Conservation (phyloP, 352 stramenopile species). For the Saprolegnia diclina region DNA sequence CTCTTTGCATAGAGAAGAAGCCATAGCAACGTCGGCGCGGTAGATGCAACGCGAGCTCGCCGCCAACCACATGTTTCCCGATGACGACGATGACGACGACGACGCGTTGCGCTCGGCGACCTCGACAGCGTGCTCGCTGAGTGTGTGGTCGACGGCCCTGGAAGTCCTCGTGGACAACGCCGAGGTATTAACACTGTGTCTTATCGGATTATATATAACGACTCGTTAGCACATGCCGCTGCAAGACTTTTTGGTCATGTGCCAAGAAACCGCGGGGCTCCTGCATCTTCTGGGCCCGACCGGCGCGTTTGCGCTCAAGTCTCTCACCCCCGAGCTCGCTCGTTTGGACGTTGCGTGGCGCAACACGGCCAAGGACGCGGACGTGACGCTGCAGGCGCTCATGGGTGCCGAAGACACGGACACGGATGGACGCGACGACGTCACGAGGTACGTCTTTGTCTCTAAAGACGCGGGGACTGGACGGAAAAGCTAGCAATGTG, state of each 20-base stretch:
- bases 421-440: neutral
- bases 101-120: neutral
- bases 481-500: neutral
- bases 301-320: slow-evolving; percentile 8
- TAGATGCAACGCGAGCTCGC: neutral
- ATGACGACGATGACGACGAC: slow-evolving; percentile 3
- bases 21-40: neutral
- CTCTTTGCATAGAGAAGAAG: neutral
- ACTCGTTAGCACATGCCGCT: slow-evolving; percentile 8
- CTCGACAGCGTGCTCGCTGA: neutral
- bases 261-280: neutral
- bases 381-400: slow-evolving; percentile 11
- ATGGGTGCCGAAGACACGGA: neutral
- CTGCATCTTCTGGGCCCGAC: neutral
- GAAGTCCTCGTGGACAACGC: slow-evolving; percentile 13
- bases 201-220: no score
- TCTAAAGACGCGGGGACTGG: no score
- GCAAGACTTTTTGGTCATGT: slow-evolving; percentile 21
- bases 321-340: neutral
- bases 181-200: neutral
- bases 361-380: neutral
- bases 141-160: slow-evolving; percentile 8
- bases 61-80: neutral
- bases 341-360: neutral
- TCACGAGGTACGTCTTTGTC: neutral